Conservation (phyloP, 495 filamentous ascomycete genomes). For the Emericellopsis terricola region DNA sequence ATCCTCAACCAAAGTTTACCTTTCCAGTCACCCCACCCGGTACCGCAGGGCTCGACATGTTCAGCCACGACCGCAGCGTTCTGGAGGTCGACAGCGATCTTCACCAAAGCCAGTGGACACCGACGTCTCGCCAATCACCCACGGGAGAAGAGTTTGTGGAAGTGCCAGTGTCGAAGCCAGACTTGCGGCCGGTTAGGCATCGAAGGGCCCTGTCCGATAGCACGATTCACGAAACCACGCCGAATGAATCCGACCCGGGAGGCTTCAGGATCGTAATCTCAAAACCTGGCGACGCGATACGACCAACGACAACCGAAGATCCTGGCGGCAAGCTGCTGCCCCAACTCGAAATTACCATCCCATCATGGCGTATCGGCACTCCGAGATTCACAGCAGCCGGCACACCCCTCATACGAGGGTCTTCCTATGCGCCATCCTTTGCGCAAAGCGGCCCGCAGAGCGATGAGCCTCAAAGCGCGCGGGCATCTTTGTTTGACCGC, state of each 20-base stretch:
- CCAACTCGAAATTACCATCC: conserved; percentile 62
- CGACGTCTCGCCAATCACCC: conserved; percentile 7
- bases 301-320: conserved; percentile 51
- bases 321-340: conserved; percentile 22
- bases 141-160: not conserved
- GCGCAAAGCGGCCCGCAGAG: conserved; percentile 18
- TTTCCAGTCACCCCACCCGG: conserved; percentile 39
- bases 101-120: conserved; percentile 19
- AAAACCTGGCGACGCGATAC: conserved; percentile 36
- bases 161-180: conserved; percentile 12
- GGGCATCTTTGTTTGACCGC: conserved; percentile 19
- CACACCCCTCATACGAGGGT: conserved; percentile 65
- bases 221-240: conserved; percentile 23
- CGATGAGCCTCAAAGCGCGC: conserved; percentile 24
- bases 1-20: conserved; percentile 38
- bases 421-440: conserved; percentile 32
- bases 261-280: conserved; percentile 79
- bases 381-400: conserved; percentile 65
- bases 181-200: conserved; percentile 17
- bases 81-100: conserved; percentile 24
- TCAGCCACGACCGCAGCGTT: conserved; percentile 13
- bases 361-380: conserved; percentile 70
- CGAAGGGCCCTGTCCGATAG: conserved; percentile 32
- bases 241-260: conserved; percentile 37
- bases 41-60: conserved; percentile 32